Base-by-base conservation (phyloP, 78 protist species). In the Polysphondylium violaceum region DNA sequence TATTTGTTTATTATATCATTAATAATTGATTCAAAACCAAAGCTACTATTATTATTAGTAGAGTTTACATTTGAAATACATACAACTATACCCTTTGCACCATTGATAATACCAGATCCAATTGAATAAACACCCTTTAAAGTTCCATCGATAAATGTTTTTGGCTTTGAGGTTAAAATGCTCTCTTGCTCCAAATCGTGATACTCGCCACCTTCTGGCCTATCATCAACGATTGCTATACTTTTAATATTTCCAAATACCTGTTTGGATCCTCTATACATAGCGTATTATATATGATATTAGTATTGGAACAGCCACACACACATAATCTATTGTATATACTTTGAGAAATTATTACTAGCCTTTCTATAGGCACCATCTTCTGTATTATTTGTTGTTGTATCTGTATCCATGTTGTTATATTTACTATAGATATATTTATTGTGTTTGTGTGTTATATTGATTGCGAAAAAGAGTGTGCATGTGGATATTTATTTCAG, bases 101-200 rank as follows among this genome's bases (percentile, higher is more conserved):
- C 90, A 41, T 40, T 43, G 4, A 69, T 33, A 31, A 83, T n/a
- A 21, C 78, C 78, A 3, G 44, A 35, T 29, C 90, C 90, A 25
- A 83, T 2, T 6, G 78, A 56, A 5, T 47, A 2, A 2, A 69
- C 47, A 55, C 90, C 90, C 58, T 50, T 67, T 2, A 50, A 17
- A 4, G 68, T 72, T n/a, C 90, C 90, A 83, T 83, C 90, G n/a
- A 83, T 6, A 19, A 83, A 12, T 33, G 90, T 83, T 43, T 83
- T 83, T 67, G 90, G 90, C 44, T 76, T 76, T 17, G 43, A 0
- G 16, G 41, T 12, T 35, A 25, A 25, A 21, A 23, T 64, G 27
- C 41, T 19, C 17, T 19, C 2, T 35, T 31, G 21, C 5, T 41
- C 58, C 25, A 29, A 5, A 16, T 60, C 4, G 43, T 50, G 9